Conservation (phyloP, 306 rosid species). For the Acacia confusa region DNA sequence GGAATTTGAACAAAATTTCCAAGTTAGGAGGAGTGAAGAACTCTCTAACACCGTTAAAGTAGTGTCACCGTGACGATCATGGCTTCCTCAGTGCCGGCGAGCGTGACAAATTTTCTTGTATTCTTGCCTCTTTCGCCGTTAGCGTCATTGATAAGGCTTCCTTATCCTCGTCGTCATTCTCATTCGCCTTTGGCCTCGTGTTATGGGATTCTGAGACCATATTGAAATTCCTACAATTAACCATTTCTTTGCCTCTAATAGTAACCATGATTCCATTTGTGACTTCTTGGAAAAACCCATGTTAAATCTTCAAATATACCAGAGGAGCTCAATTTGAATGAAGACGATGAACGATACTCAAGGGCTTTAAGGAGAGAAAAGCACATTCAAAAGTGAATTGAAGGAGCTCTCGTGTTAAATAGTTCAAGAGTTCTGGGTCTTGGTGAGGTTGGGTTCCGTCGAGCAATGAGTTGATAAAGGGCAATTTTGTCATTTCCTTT, state of each 20-base stretch:
- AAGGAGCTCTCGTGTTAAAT: no score
- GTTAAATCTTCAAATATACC: neutral
- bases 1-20: constrained; percentile 81
- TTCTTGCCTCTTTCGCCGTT: constrained; percentile 72
- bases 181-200: constrained; percentile 49
- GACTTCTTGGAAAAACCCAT: constrained; percentile 90
- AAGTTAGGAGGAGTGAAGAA: constrained; percentile 86
- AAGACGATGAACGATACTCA: no score
- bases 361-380: no score
- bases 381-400: no score
- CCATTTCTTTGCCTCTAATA: constrained; percentile 70
- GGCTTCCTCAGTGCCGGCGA: constrained; percentile 90
- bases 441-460: no score
- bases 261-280: constrained; percentile 60
- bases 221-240: constrained; percentile 72
- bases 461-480: no score
- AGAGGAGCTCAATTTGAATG: no score
- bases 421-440: no score
- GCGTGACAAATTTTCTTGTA: constrained; percentile 63
- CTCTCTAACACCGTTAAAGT: constrained; percentile 52
- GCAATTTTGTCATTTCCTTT: no score
- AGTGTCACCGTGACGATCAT: constrained; percentile 48
- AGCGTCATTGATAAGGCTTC: constrained; percentile 68
- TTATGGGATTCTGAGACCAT: constrained; percentile 61
- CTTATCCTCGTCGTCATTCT: constrained; percentile 37